These are phyloP conservation scores for Sphaerosporella brunnea DNA, from an alignment of 495 filamentous ascomycete genomes.

Conservation along the genomic window DNA sequence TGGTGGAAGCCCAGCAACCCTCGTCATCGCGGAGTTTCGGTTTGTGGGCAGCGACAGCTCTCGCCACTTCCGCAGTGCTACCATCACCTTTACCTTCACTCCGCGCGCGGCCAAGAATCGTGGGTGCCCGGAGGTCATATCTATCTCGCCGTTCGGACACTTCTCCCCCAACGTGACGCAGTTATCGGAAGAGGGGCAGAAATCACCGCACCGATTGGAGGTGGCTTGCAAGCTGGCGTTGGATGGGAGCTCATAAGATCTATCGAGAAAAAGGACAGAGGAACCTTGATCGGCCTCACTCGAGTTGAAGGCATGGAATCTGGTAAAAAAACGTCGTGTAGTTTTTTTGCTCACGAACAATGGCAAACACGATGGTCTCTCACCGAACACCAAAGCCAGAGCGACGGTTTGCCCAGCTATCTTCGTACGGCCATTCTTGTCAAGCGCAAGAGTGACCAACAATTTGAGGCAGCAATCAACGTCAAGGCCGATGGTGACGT, in stretches of 20 bases:
- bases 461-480: background rate
- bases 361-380: slow-evolving; percentile 5
- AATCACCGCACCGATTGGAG: background rate
- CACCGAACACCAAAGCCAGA: slow-evolving; percentile 3
- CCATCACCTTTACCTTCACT: background rate
- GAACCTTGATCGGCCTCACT: background rate
- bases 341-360: background rate
- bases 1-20: background rate
- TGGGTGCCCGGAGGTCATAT: background rate
- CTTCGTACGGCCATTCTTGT: slow-evolving; percentile 1
- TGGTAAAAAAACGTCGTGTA: background rate
- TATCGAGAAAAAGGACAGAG: background rate
- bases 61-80: background rate
- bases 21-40: slow-evolving; percentile 1
- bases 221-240: background rate
- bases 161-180: background rate
- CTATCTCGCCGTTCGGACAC: background rate
- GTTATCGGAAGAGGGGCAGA: background rate
- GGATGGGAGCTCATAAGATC: background rate
- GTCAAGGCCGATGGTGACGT: slow-evolving; percentile 2
- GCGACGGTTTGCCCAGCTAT: background rate
- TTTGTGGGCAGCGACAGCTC: background rate
- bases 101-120: background rate
- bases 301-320: background rate
- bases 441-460: background rate